Base-by-base conservation (phyloP, 306 rosid species). In the Senna tora region DNA sequence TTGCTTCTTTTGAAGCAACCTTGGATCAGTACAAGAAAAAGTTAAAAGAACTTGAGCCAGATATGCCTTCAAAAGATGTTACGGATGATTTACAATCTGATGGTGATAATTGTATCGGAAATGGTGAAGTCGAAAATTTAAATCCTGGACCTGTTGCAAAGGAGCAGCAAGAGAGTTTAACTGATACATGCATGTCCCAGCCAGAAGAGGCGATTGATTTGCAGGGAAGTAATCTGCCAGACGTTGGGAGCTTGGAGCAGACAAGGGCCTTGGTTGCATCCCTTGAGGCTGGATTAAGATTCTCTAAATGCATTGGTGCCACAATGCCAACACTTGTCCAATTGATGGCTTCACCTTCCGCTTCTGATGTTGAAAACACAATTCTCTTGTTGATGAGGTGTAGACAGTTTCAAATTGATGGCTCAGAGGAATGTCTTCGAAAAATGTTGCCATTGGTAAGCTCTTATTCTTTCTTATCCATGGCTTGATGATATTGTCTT, bases 191-290 rank as follows among this genome's bases (percentile, higher is more conserved):
- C 57, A 47, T 87, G 80, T 70, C 89, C 74, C 82, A 87, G 71
- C 75, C 42, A 47, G 89, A 82, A 75, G 91, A 82, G 54, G 73
- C 22, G 42, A 59, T 54, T 55, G 65, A 67, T 79, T 82, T 84
- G 82, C 88, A 83, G 81, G 87, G 84, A 70, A 85, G 75, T 78
- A 56, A 77, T 68, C 84, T 88, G 75, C 93, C 96, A 28, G 98
- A 93, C 73, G 87, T 93, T 75, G 97, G 98, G 75, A 93, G 87
- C 77, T 78, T 91, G 84, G 98, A 93, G 84, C 97, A 93, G 84
- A 93, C 93, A 9, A 89, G 96, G 85, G 98, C 94, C 54, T 84
- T 93, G 86, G 96, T 93, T 70, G 98, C 98, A 62, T 93, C 98
- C 2, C 96, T 93, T 72, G 96, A 87, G 87, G 89, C 98, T 60